Conservation (phyloP, 495 filamentous ascomycete species). For the Mycothermus thermophilus region DNA sequence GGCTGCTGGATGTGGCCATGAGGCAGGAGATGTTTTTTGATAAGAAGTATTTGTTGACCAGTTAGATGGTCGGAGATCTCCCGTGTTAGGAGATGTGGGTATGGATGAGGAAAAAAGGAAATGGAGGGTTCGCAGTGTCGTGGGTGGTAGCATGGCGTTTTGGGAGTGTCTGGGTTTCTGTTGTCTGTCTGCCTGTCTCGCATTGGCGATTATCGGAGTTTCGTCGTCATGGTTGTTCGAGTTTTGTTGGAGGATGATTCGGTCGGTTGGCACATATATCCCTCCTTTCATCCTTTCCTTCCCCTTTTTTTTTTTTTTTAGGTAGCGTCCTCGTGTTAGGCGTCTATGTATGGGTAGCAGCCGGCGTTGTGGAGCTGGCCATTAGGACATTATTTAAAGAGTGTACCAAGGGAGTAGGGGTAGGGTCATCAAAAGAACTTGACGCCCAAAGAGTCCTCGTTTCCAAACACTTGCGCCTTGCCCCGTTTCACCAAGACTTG, state of each 20-base stretch:
- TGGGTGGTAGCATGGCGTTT: not conserved
- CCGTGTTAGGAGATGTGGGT: not conserved
- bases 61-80: no score
- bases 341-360: no score
- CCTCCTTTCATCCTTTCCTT: no score
- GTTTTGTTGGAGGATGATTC: not conserved
- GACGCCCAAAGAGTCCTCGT: conserved; percentile 73
- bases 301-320: no score
- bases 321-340: no score
- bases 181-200: not conserved
- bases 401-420: no score
- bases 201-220: no score
- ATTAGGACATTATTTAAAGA: no score
- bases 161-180: not conserved
- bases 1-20: conserved; percentile 83
- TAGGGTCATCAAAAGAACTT: conserved; percentile 91
- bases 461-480: conserved; percentile 85
- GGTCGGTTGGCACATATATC: no score
- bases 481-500: conserved; percentile 70
- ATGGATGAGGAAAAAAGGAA: not conserved
- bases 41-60: conserved; percentile 40
- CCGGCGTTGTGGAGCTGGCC: no score
- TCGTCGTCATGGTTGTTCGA: not conserved
- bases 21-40: conserved; percentile 57
- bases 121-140: not conserved